Base-by-base conservation (phyloP, 2,329 filamentous ascomycete species). In the Hymenoscyphus infarciens region DNA sequence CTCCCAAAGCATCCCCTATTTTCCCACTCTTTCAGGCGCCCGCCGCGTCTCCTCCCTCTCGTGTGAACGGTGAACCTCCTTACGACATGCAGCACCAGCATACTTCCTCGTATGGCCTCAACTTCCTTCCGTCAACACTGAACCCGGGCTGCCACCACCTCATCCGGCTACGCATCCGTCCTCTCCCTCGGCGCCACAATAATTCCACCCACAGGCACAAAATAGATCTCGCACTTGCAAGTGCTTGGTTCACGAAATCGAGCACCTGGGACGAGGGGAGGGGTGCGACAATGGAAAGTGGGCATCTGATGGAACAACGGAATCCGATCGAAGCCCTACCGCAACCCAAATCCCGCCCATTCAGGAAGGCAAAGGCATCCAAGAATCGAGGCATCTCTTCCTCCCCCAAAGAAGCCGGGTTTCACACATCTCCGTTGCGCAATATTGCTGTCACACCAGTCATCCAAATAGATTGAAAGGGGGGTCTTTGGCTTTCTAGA, bases 241-340 rank as follows among this genome's bases (percentile, higher is more conserved):
- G 11, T 15, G n/a, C 5, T 16, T 54, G 49, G 10, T 29, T 25
- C 49, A 27, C 6, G 5, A 5, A 19, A 8, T 8, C 15, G 10
- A 15, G 8, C 49, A 54, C 49, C 27, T 53, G 49, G 27, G 22
- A 54, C 22, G 49, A 54, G 49, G 49, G 39, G 39, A 22, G 49
- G 39, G 39, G 6, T 55, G 31, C 52, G 25, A 31, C 52, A 19
- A n/a, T n/a, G n/a, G n/a, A n/a, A n/a, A 55, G 52, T 55, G 52
- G 52, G 25, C 1, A 55, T 54, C 25, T 29, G 25, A 55, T 29
- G 52, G 13, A 55, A 29, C 52, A 55, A 16, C 52, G 29, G 52
- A 55, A 55, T 55, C 52, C 52, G 52, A 55, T 55, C 25, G 52
- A 55, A 55, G 25, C 52, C 16, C n/a, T n/a, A n/a, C n/a, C n/a